Percentiles rank a stretch among this genome's conserved stretches.
Evolutionary conservation across 2,329 filamentous ascomycete species (phyloP).

Genomic region (Biscogniauxia sp.): DNA sequence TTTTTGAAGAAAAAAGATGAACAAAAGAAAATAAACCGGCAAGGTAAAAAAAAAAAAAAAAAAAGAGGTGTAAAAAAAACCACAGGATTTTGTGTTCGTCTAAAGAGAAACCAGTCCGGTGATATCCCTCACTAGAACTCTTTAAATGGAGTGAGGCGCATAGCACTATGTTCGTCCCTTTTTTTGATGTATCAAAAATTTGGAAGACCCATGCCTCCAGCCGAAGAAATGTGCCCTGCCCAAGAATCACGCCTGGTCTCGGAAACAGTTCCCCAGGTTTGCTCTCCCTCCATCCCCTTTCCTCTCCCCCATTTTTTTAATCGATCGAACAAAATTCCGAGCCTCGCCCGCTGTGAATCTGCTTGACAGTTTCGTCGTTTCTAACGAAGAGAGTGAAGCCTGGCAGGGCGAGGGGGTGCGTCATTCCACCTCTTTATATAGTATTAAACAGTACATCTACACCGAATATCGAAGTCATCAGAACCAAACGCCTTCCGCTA

Average conservation of each 20-base stretch:
- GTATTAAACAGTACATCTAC: conserved; percentile 53
- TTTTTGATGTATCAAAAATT: not conserved
- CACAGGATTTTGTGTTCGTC: not conserved
- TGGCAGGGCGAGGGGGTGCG: conserved; percentile 9
- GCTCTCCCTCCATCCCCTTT: not conserved
- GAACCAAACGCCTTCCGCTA: conserved; percentile 55
- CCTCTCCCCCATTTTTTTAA: not conserved
- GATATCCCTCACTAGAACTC: not conserved
- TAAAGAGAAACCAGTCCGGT: not conserved
- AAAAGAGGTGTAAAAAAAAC: not conserved
- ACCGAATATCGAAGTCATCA: conserved; percentile 48
- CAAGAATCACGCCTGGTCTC: not conserved
- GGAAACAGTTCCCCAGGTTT: not conserved
- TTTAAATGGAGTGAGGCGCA: not conserved
- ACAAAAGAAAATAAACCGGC: not conserved
- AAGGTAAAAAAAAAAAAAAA: not conserved
- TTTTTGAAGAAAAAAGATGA: not conserved
- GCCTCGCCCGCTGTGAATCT: conserved; percentile 1
- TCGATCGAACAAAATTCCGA: not conserved
- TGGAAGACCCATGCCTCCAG: not conserved
- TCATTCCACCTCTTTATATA: conserved; percentile 38
- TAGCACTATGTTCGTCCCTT: not conserved
- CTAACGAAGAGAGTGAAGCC: conserved; percentile 8
- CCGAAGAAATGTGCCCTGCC: not conserved
- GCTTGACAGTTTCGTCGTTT: conserved; percentile 12